These are phyloP conservation scores for Diplodia intermedia DNA, from an alignment of 2,329 filamentous ascomycete species.

Conservation along the genomic window DNA sequence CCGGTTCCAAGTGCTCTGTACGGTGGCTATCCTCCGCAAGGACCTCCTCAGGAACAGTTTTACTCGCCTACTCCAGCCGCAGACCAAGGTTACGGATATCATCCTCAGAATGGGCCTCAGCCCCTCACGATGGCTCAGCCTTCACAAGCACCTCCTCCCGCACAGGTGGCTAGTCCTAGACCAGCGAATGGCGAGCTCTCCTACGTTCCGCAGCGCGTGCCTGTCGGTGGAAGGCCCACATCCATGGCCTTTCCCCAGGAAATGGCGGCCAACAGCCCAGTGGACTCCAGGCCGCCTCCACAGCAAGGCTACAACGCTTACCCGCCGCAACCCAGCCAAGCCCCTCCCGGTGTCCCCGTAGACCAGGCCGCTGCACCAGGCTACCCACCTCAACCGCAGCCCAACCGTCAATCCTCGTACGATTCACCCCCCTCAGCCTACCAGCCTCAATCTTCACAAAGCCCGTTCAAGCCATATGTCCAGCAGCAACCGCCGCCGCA, in stretches of 20 bases:
- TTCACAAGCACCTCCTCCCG: slow-evolving; percentile 38
- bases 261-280: slow-evolving; percentile 54
- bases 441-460: slow-evolving; percentile 35
- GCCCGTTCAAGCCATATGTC: slow-evolving; percentile 42
- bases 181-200: slow-evolving; percentile 42
- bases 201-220: slow-evolving; percentile 48
- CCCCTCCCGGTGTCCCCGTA: slow-evolving; percentile 26
- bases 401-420: slow-evolving; percentile 36
- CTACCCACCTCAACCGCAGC: slow-evolving; percentile 41
- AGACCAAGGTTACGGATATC: slow-evolving; percentile 39
- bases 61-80: slow-evolving; percentile 47
- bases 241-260: slow-evolving; percentile 54
- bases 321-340: slow-evolving; percentile 37
- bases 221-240: slow-evolving; percentile 45
- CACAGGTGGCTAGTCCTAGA: slow-evolving; percentile 35
- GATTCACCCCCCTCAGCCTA: slow-evolving; percentile 34
- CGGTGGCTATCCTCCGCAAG: slow-evolving; percentile 39
- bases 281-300: slow-evolving; percentile 52
- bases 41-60: slow-evolving; percentile 42
- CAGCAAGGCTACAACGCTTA: slow-evolving; percentile 36
- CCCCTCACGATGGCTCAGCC: slow-evolving; percentile 51
- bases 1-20: slow-evolving; percentile 39
- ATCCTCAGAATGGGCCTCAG: slow-evolving; percentile 39
- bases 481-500: slow-evolving; percentile 38
- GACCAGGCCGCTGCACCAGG: slow-evolving; percentile 38